A percentile compares a stretch with the other conserved stretches of the same genome.
phyloP scores from a whole-genome alignment of 805 yeast species.

The Spathaspora hagerdaliae region DNA sequence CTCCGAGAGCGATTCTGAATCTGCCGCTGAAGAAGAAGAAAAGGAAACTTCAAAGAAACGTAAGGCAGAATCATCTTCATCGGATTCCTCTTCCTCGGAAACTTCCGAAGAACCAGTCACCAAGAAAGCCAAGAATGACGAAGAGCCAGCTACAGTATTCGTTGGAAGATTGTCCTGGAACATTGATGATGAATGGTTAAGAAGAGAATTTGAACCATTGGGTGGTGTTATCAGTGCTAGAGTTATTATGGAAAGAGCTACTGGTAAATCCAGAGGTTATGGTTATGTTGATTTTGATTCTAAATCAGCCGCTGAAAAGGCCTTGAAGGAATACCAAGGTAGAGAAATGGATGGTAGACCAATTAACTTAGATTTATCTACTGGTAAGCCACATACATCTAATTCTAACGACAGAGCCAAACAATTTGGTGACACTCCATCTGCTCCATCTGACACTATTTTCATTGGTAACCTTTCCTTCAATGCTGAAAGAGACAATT shows the following conservation, averaged over 20 bases:
- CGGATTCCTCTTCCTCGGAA: conserved; percentile 28
- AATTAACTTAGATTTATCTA: conserved; percentile 88
- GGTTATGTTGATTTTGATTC: conserved; percentile 93
- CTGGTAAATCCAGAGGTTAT: conserved; percentile 94
- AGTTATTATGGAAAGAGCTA: conserved; percentile 88
- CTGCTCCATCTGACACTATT: conserved; percentile 91
- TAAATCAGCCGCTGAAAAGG: conserved; percentile 78
- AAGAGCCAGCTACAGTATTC: conserved; percentile 83
- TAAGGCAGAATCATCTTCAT: conserved; percentile 23
- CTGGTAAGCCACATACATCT: conserved; percentile 67
- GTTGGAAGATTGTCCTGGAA: conserved; percentile 98
- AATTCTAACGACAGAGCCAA: conserved; percentile 76
- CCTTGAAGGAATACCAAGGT: conserved; percentile 81
- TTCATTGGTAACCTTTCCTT: conserved; percentile 96
- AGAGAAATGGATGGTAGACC: conserved; percentile 96
- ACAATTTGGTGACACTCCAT: conserved; percentile 84
- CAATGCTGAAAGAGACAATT: conserved; percentile 76
- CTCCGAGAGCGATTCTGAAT: conserved; percentile 22
- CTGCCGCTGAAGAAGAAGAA: conserved; percentile 22
- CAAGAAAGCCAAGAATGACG: conserved; percentile 52
- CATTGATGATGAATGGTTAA: conserved; percentile 92
- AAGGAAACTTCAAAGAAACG: conserved; percentile 34
- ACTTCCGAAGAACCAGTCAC: conserved; percentile 27
- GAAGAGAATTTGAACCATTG: conserved; percentile 72
- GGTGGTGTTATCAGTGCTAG: conserved; percentile 89